A percentile compares a stretch with the other conserved stretches of the same genome.
phyloP scores from a whole-genome alignment of 371 early-diverging fungal species.

The Mucor mucedo region DNA sequence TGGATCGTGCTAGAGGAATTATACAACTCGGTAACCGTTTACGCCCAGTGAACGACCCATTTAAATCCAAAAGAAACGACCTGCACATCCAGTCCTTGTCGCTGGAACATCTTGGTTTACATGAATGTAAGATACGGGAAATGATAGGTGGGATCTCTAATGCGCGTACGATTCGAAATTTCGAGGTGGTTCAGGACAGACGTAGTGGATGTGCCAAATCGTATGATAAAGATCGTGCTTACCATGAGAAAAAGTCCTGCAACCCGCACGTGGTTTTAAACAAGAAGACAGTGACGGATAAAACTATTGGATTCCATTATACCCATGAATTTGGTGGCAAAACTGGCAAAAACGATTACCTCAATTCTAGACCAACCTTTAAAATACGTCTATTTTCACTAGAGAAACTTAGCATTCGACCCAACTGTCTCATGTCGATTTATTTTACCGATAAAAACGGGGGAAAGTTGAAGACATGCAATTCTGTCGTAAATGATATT shows the following conservation, averaged over 20 bases:
- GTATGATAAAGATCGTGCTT: background rate
- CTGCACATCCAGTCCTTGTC: background rate
- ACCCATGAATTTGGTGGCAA: constrained; percentile 4
- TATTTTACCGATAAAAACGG: background rate
- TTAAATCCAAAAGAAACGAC: background rate
- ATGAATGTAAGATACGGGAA: background rate
- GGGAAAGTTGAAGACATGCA: background rate
- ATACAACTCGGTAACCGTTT: background rate
- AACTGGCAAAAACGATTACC: background rate
- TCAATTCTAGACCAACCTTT: background rate
- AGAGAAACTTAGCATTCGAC: background rate
- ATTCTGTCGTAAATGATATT: background rate
- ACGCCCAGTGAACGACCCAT: no score
- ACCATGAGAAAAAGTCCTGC: background rate
- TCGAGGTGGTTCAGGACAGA: background rate
- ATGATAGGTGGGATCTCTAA: background rate
- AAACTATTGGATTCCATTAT: background rate
- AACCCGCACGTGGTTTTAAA: background rate
- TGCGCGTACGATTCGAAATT: background rate
- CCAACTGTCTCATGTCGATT: background rate
- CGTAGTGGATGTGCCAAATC: background rate
- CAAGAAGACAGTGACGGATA: background rate
- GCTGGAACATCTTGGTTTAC: constrained; percentile 1
- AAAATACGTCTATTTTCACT: background rate
- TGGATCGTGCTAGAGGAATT: background rate